These are phyloP conservation scores for Talaromyces trachyspermus DNA, from an alignment of 495 filamentous ascomycete genomes.

Conservation along the genomic window DNA sequence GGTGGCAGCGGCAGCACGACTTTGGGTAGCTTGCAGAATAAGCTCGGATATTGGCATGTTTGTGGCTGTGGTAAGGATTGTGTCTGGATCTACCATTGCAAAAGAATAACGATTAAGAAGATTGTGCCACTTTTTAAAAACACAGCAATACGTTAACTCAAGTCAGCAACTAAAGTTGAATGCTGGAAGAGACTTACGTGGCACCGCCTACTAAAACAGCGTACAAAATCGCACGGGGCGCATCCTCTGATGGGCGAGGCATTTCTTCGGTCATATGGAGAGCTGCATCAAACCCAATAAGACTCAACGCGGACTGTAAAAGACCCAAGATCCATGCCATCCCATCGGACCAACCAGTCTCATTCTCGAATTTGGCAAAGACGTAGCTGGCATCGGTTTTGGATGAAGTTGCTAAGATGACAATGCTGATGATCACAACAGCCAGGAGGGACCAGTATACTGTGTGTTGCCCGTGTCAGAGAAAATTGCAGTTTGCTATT, in stretches of 20 bases:
- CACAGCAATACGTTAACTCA: not conserved
- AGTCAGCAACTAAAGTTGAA: not conserved
- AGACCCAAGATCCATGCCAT: constrained; percentile 48
- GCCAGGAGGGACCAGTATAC: constrained; percentile 1
- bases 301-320: constrained; percentile 50
- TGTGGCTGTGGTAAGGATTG: not conserved
- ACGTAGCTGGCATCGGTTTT: constrained; percentile 39
- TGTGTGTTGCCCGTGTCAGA: too few relatives aligned
- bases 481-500: not conserved
- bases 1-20: not conserved
- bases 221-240: constrained; percentile 1
- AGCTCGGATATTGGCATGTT: constrained; percentile 1
- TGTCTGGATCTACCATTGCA: not conserved
- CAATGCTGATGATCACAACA: constrained; percentile 1
- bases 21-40: not conserved
- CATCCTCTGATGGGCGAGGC: constrained; percentile 1
- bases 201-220: not conserved
- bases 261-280: constrained; percentile 30
- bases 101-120: constrained; percentile 1
- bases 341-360: constrained; percentile 42
- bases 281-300: constrained; percentile 45
- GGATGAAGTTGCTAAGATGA: not conserved
- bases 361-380: constrained; percentile 49
- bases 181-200: not conserved
- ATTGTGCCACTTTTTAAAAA: not conserved